Percentiles rank a stretch among this genome's conserved stretches.
Evolutionary conservation across 1,284 basidiomycete genomes (phyloP).

Genomic region (Tilletia walkeri): DNA sequence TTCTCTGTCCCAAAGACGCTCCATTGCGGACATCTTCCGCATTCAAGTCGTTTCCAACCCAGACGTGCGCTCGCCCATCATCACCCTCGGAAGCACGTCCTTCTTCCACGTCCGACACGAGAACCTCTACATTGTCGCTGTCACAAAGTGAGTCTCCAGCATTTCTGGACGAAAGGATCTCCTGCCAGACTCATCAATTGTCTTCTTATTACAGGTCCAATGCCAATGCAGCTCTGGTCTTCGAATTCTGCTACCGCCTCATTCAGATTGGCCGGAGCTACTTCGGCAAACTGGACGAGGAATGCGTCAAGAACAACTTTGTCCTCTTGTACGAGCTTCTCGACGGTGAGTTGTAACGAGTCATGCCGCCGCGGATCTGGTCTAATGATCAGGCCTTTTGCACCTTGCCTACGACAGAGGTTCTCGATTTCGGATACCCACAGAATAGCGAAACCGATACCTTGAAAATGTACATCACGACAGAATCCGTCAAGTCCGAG

Average conservation of each 20-base stretch:
- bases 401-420: slow-evolving; percentile 64
- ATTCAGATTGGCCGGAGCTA: slow-evolving; percentile 89
- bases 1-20: slow-evolving; percentile 25
- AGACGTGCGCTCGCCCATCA: slow-evolving; percentile 92
- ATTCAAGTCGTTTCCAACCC: slow-evolving; percentile 95
- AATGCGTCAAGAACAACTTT: slow-evolving; percentile 98
- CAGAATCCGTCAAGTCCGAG: slow-evolving; percentile 85
- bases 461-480: slow-evolving; percentile 95
- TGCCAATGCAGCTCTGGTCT: slow-evolving; percentile 93
- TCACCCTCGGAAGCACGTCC: slow-evolving; percentile 92
- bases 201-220: slow-evolving; percentile 68
- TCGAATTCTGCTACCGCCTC: slow-evolving; percentile 95
- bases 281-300: slow-evolving; percentile 97
- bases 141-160: slow-evolving; percentile 73
- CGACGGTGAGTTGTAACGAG: slow-evolving; percentile 28
- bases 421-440: slow-evolving; percentile 98
- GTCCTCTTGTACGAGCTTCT: slow-evolving; percentile 51
- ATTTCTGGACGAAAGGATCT: no score
- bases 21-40: slow-evolving; percentile 52
- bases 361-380: neutral
- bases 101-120: slow-evolving; percentile 96
- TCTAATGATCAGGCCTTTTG: neutral
- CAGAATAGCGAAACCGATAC: slow-evolving; percentile 98
- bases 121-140: slow-evolving; percentile 89
- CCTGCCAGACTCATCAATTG: neutral